Evolutionary conservation across 2,329 filamentous ascomycete species (phyloP).

Genomic region (Pseudocercospora fijiensis): DNA sequence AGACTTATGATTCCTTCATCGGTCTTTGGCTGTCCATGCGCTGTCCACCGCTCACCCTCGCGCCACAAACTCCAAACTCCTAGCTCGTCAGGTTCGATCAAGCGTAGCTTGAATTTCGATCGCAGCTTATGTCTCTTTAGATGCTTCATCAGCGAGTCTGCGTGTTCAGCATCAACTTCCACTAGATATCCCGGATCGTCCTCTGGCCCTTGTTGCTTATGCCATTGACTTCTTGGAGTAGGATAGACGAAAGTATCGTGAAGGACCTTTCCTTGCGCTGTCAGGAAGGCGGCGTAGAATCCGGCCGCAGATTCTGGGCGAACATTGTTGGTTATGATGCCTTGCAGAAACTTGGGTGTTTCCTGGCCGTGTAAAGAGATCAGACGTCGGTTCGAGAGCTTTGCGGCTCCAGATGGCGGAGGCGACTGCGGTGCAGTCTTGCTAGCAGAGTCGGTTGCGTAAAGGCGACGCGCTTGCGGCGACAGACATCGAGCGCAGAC

Average conservation of each 20-base stretch:
- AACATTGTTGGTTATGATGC: slow-evolving; percentile 76
- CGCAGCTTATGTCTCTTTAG: slow-evolving; percentile 83
- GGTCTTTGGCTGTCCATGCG: slow-evolving; percentile 26
- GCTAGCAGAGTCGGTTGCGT: slow-evolving; percentile 17
- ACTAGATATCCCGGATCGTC: slow-evolving; percentile 65
- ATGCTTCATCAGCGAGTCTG: slow-evolving; percentile 63
- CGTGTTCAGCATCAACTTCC: slow-evolving; percentile 74
- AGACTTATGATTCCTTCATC: slow-evolving; percentile 42
- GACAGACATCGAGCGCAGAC: slow-evolving; percentile 28
- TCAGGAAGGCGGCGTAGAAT: slow-evolving; percentile 82
- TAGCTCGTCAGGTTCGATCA: slow-evolving; percentile 64
- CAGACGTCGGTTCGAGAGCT: slow-evolving; percentile 71
- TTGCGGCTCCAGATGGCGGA: slow-evolving; percentile 52
- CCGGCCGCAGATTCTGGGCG: slow-evolving; percentile 52
- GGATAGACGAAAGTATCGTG: slow-evolving; percentile 91
- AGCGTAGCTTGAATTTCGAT: slow-evolving; percentile 69
- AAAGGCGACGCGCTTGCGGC: slow-evolving; percentile 19
- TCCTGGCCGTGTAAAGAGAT: slow-evolving; percentile 78
- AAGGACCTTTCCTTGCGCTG: slow-evolving; percentile 74
- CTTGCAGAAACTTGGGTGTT: slow-evolving; percentile 81
- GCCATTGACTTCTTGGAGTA: slow-evolving; percentile 42
- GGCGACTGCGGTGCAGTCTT: slow-evolving; percentile 44
- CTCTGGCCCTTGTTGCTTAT: slow-evolving; percentile 28
- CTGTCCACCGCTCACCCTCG: slow-evolving; percentile 46
- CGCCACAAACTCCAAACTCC: slow-evolving; percentile 75